A percentile compares a stretch with the other conserved stretches of the same genome.
Conservation (phyloP, 257 asterid genomes). For the Orobanche coerulescens region DNA sequence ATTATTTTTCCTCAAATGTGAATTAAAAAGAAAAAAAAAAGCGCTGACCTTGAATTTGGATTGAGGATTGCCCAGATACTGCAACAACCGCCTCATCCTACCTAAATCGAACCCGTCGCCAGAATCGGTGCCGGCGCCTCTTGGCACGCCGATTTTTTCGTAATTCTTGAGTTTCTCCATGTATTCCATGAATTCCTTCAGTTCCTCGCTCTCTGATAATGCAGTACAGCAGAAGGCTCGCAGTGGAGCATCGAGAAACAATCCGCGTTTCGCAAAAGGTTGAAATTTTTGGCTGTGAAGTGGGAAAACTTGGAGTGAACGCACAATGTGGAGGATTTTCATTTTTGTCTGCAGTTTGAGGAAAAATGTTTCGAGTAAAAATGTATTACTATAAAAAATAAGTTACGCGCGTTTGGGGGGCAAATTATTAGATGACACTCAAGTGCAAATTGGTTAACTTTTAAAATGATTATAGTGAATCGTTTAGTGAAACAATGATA, state of each 20-base stretch:
- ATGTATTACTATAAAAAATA: too few relatives aligned
- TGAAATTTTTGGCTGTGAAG: conserved; percentile 6
- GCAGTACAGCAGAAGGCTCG: conserved; percentile 33
- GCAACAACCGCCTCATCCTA: conserved; percentile 74
- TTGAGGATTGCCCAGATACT: conserved; percentile 69
- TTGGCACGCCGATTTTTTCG: conserved; percentile 81
- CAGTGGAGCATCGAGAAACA: conserved; percentile 15
- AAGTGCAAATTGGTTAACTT: too few relatives aligned
- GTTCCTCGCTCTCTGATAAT: conserved; percentile 32
- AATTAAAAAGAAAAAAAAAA: neutral
- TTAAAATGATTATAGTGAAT: too few relatives aligned
- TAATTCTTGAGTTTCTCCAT: conserved; percentile 70
- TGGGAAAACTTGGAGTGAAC: conserved; percentile 18
- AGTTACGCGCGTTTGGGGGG: too few relatives aligned
- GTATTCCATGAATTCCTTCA: conserved; percentile 50
- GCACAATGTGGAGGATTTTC: conserved; percentile 22
- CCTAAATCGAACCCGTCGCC: conserved; percentile 80
- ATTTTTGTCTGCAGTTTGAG: too few relatives aligned
- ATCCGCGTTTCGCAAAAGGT: conserved; percentile 11
- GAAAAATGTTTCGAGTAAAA: too few relatives aligned
- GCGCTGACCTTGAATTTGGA: conserved; percentile 73
- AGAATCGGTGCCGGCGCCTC: conserved; percentile 81
- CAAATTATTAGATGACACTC: too few relatives aligned
- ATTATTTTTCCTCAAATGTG: neutral
- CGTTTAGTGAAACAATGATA: too few relatives aligned